These are phyloP conservation scores for Penicillium subrubescens DNA, from an alignment of 495 filamentous ascomycete genomes.

Conservation along the genomic window DNA sequence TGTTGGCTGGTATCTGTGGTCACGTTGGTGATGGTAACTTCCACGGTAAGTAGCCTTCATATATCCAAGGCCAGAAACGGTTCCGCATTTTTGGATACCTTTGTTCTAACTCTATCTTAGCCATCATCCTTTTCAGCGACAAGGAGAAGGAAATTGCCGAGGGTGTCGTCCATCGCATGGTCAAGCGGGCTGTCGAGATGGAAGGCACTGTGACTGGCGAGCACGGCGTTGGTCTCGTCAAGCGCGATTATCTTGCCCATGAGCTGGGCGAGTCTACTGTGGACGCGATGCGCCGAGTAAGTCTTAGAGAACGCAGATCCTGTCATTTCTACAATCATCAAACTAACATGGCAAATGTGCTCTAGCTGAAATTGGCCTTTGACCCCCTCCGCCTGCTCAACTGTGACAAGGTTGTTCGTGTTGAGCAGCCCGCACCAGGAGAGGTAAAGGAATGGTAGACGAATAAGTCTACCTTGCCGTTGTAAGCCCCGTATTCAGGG, in stretches of 20 bases:
- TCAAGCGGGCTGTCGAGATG: constrained; percentile 63
- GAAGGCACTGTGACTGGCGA: constrained; percentile 68
- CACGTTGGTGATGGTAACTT: constrained; percentile 72
- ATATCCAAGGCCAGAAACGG: not conserved
- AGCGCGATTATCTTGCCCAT: constrained; percentile 61
- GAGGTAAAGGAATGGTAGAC: constrained; percentile 47
- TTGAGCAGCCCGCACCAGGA: constrained; percentile 40
- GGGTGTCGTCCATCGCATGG: constrained; percentile 59
- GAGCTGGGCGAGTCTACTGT: constrained; percentile 58
- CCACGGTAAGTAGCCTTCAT: constrained; percentile 45
- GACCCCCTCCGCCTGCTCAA: constrained; percentile 68
- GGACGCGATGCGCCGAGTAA: constrained; percentile 64
- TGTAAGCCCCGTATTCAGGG: not conserved
- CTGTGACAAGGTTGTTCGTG: constrained; percentile 66
- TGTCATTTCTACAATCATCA: not conserved
- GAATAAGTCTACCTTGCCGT: not conserved
- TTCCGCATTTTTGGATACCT: not conserved
- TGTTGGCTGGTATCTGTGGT: constrained; percentile 64
- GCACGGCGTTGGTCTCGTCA: constrained; percentile 64
- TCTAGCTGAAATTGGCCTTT: constrained; percentile 63
- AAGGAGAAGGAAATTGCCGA: constrained; percentile 52
- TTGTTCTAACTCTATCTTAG: constrained; percentile 20
- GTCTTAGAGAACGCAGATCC: constrained; percentile 22
- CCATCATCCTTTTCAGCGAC: constrained; percentile 60
- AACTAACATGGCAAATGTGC: constrained; percentile 15